Evolutionary conservation across 768 basidiomycete genomes (phyloP), one percentile per base, ranked within the genome.

Genomic region (Phlegmacium glaucopus): DNA sequence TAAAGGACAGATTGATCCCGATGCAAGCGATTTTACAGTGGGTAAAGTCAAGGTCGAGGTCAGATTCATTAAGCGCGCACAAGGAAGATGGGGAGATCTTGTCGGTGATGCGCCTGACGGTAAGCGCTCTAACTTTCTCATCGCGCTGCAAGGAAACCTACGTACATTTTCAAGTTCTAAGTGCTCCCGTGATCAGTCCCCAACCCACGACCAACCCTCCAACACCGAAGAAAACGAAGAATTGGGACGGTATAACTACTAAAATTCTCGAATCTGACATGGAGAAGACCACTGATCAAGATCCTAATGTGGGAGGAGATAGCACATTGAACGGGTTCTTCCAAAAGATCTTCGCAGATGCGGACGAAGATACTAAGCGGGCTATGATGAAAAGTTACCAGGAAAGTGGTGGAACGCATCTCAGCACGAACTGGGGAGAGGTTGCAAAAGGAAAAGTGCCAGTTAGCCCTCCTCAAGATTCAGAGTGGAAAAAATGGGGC

Each of bases 351-450:
- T 99, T 87, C 59, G 75, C 78, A 6, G 90, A 89, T 63, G 89
- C 94, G 18, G 93, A 96, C 56, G 90, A 93, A 0, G 90, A 99
- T 58, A 91, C 94, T 11, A 82, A 76, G 58, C 79, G 85, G 30
- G 96, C 96, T 3, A 99, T 99, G 94, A 83, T 97, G 84, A 99
- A 99, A 78, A 94, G 91, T 61, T 97, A 90, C 65, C 75, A 78
- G 50, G 95, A 99, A 72, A 92, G 90, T 55, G 93, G 93, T 6
- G 96, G 96, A 7, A 99, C 96, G 8, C 87, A 92, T 0, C 72
- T 99, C 34, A 94, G 90, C 69, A 99, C 95, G 0, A 92, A 96
- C 64, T 99, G 95, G 95, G 82, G 81, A 4, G 90, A 93, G 53
- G 92, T 99, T 12, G 71, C 65, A 51, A 87, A 87, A 70, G 73